Conservation (phyloP, 176 grass and related monocot genomes). For the Pontederia crassipes region DNA sequence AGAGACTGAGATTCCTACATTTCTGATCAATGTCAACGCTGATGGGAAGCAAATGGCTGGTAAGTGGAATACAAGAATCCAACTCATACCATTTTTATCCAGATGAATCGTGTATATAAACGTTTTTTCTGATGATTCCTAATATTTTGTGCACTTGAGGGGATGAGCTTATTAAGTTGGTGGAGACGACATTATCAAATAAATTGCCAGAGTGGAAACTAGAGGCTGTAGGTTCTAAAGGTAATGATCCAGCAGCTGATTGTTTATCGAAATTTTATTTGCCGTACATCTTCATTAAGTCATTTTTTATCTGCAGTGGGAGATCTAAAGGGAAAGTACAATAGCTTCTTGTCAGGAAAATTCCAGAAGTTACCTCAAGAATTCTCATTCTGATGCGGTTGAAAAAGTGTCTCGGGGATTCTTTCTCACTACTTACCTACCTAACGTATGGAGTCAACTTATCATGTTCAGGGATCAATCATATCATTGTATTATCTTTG, state of each 20-base stretch:
- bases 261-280: not conserved
- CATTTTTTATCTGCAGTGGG: slow-evolving; percentile 32
- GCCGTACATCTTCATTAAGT: not conserved
- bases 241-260: slow-evolving; percentile 24
- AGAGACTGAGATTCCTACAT: slow-evolving; percentile 47
- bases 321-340: slow-evolving; percentile 79
- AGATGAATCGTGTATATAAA: not conserved
- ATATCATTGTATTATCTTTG: too few relatives aligned
- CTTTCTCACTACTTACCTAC: too few relatives aligned
- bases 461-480: too few relatives aligned
- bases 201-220: slow-evolving; percentile 30
- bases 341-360: slow-evolving; percentile 53
- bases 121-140: not conserved
- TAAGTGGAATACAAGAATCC: slow-evolving; percentile 20
- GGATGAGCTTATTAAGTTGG: slow-evolving; percentile 36
- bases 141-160: slow-evolving; percentile 29
- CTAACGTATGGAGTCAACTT: too few relatives aligned
- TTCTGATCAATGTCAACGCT: slow-evolving; percentile 64
- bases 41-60: slow-evolving; percentile 43
- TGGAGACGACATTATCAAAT: slow-evolving; percentile 29
- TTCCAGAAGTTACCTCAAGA: slow-evolving; percentile 44
- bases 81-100: too few relatives aligned
- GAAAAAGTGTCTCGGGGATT: not conserved
- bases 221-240: slow-evolving; percentile 26
- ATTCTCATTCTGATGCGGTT: slow-evolving; percentile 40